Conservation (phyloP, 2,329 filamentous ascomycete genomes). For the Dactylellina parvicollis region DNA sequence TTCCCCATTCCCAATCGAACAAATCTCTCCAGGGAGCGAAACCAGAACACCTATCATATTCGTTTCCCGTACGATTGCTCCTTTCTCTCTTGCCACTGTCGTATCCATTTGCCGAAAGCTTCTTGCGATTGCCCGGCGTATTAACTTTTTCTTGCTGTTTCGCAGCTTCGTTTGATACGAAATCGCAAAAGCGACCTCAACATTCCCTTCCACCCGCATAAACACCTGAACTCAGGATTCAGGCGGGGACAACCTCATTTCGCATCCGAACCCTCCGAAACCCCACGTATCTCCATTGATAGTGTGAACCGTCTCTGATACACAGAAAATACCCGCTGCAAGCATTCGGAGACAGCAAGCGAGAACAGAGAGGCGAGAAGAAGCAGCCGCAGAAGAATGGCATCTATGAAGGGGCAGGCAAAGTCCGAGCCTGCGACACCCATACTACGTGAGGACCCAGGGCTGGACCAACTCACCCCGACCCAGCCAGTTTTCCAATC, state of each 20-base stretch:
- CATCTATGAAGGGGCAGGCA: conserved; percentile 53
- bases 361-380: neutral
- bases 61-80: conserved; percentile 11
- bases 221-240: neutral
- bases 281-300: neutral
- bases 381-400: conserved; percentile 39
- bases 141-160: conserved; percentile 3
- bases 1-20: conserved; percentile 11
- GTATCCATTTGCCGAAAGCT: neutral
- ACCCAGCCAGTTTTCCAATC: conserved; percentile 62
- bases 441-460: conserved; percentile 48
- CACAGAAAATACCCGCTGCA: conserved; percentile 9
- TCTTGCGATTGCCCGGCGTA: neutral
- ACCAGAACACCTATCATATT: conserved; percentile 20
- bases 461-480: conserved; percentile 39
- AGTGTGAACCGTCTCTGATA: neutral
- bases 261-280: neutral
- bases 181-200: conserved; percentile 33
- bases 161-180: conserved; percentile 47
- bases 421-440: conserved; percentile 54
- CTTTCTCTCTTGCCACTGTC: conserved; percentile 1
- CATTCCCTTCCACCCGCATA: neutral
- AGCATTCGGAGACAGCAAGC: neutral
- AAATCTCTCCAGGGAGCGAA: neutral
- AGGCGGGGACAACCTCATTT: neutral